Evolutionary conservation across 306 rosid genomes (phyloP), one percentile per base, ranked within the genome.

Genomic region (Dryas drummondii): DNA sequence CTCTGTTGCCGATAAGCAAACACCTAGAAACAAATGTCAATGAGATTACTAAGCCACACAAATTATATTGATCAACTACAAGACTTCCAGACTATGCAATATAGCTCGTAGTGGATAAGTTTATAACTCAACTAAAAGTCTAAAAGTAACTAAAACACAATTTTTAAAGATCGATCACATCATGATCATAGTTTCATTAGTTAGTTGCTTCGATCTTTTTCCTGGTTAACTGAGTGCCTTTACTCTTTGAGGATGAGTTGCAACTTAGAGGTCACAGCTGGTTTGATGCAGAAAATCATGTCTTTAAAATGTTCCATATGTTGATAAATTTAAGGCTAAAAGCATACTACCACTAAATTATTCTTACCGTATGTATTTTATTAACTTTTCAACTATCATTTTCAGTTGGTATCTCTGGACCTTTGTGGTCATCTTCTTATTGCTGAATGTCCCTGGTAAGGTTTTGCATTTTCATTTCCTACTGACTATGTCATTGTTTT

Each of bases 1-100:
- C 86, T 94, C 98, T 7, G 97, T 91, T 5, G 94, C 75, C 1
- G 91, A 88, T 68, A 94, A 69, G 96, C 91, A 83, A 91, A 91
- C 49, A 79, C 7, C 98, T 94, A 77, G 74, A 79, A 79, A 74
- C 65, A 6, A 80, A 72, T 27, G 15, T 26, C 52, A 46, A 66
- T 47, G 56, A 48, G 70, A 78, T 14, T 45, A 59, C 53, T 61
- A 40, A 75, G 55, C 65, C 57, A 75, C 75, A 22, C 22, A 22
- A 53, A 46, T 94, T 94, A 0, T 84, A 86, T 1, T 92, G 97
- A 7, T 83, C 86, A 82, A 91, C 88, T 50, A 86, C 87, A 5
- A 78, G 62, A 63, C 44, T 32, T 55, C 97, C 94, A 57, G 91
- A 83, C 97, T 89, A 53, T 5, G 61, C 57, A 72, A 85, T 58